Conservation (phyloP, 106 monocot genomes). For the Acorus calamus region DNA sequence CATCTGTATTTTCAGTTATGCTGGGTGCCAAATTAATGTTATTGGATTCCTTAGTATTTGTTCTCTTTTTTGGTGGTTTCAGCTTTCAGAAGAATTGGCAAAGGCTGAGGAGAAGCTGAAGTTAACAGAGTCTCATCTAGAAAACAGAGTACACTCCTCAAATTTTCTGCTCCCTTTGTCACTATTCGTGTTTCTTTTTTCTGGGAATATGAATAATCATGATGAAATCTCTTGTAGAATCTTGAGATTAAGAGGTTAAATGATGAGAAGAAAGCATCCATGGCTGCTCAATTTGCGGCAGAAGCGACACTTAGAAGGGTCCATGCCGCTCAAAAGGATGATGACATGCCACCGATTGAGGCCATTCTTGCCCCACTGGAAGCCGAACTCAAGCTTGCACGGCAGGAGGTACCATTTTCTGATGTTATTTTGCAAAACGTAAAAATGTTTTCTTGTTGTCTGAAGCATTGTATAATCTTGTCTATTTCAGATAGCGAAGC, state of each 20-base stretch:
- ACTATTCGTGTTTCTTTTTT: too few species aligned
- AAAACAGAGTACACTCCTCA: constrained; percentile 64
- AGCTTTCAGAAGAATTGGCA: constrained; percentile 75
- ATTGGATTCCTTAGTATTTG: too few species aligned
- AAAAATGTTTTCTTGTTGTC: too few species aligned
- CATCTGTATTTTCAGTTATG: too few species aligned
- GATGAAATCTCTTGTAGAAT: constrained; percentile 8
- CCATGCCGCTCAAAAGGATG: constrained; percentile 30
- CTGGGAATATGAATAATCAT: too few species aligned
- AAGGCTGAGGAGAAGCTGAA: constrained; percentile 83
- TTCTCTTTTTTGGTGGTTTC: constrained; percentile 11
- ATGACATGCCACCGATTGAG: constrained; percentile 33
- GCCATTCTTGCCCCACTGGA: constrained; percentile 28
- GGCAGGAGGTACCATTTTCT: constrained; percentile 16
- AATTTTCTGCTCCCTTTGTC: too few species aligned
- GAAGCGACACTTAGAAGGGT: constrained; percentile 36
- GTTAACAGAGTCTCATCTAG: constrained; percentile 71
- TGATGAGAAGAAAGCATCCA: constrained; percentile 30
- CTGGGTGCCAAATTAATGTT: too few species aligned
- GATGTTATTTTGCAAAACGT: too few species aligned
- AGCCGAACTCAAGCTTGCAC: constrained; percentile 24
- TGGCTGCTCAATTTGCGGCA: constrained; percentile 33
- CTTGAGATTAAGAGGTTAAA: constrained; percentile 32
- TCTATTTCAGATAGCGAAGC: constrained; percentile 14
- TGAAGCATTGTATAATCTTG: not conserved